phyloP scores from a whole-genome alignment of 192 early-diverging fungal genomes.

The Mortierella hygrophila region DNA sequence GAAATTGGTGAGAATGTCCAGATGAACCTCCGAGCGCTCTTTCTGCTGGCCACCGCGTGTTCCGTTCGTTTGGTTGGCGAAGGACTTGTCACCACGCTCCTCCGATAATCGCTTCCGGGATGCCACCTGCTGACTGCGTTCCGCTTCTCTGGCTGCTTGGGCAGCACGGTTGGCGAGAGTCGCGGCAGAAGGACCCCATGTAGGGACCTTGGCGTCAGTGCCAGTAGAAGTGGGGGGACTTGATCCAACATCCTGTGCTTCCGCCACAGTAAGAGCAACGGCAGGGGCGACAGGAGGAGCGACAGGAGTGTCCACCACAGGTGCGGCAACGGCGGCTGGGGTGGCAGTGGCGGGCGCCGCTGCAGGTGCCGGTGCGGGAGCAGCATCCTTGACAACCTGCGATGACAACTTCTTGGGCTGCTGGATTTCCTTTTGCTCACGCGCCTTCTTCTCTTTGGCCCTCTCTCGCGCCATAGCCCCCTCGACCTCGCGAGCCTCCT shows the following conservation, averaged over 20 bases:
- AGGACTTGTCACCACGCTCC: conserved; percentile 1
- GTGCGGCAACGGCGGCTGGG: background rate
- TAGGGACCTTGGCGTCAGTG: conserved; percentile 28
- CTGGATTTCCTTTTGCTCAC: background rate
- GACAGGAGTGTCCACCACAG: background rate
- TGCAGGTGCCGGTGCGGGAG: background rate
- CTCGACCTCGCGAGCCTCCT: conserved; percentile 25
- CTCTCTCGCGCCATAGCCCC: conserved; percentile 30
- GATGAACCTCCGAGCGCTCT: conserved; percentile 1
- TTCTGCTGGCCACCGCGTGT: background rate
- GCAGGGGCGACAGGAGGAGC: background rate
- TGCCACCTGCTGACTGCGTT: conserved; percentile 3
- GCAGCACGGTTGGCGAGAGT: conserved; percentile 51
- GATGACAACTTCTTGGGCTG: background rate
- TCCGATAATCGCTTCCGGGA: conserved; percentile 20
- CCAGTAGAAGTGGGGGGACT: background rate
- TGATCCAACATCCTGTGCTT: background rate
- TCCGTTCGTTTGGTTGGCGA: conserved; percentile 7
- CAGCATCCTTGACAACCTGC: background rate
- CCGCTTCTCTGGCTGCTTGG: conserved; percentile 21
- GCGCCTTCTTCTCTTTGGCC: background rate
- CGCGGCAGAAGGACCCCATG: conserved; percentile 46
- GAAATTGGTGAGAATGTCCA: background rate
- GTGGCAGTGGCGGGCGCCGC: background rate
- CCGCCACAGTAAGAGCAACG: background rate